Conservation (phyloP, 169 alveolate species). For the Perkinsus chesapeaki region DNA sequence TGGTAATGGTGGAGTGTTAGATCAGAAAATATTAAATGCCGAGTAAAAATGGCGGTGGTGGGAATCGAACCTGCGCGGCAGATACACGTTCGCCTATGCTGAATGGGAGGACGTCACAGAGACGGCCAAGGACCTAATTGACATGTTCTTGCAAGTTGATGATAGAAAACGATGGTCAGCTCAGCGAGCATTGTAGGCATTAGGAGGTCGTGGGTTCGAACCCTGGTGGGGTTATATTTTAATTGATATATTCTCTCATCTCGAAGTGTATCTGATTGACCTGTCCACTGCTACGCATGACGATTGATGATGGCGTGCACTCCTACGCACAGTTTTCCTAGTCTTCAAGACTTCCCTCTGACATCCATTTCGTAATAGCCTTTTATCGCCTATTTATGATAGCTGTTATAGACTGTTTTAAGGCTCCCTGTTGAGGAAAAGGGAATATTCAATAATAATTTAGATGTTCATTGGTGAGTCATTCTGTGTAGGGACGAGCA, state of each 20-base stretch:
- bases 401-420: no score
- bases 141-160: not conserved
- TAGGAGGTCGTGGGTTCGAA: not conserved
- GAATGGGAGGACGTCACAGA: constrained; percentile 1
- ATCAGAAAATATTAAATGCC: not conserved
- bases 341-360: no score
- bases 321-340: no score
- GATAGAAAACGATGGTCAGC: not conserved
- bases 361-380: no score
- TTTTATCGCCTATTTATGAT: no score
- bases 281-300: no score
- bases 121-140: not conserved
- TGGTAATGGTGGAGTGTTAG: not conserved
- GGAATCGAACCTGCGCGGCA: not conserved
- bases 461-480: no score
- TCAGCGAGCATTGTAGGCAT: not conserved
- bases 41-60: not conserved
- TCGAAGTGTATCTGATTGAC: no score
- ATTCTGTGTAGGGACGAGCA: not conserved
- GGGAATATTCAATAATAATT: no score
- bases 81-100: not conserved
- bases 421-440: no score
- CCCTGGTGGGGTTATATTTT: not conserved
- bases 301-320: no score
- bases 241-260: no score